These are phyloP conservation scores for Rhodomyrtus tomentosa DNA, from an alignment of 345 rosid genomes.

Conservation along the genomic window DNA sequence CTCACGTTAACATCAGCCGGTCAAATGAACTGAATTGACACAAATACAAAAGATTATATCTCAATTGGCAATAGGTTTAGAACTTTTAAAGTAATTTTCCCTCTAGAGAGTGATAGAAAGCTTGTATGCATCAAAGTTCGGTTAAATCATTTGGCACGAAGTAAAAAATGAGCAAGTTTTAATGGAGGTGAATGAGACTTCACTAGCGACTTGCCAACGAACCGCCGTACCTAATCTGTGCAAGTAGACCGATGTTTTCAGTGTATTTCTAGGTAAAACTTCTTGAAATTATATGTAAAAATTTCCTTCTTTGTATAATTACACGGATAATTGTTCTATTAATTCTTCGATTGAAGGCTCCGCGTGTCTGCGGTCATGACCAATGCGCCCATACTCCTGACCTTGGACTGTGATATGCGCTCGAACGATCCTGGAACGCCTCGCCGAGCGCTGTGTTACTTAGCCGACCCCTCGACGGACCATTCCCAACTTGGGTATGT, in stretches of 20 bases:
- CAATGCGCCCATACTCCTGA: conserved; percentile 53
- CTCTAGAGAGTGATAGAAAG: background rate
- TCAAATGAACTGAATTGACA: too few relatives aligned
- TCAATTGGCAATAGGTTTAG: too few relatives aligned
- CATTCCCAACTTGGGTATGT: conserved; percentile 20
- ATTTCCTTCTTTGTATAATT: background rate
- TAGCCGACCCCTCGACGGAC: conserved; percentile 20
- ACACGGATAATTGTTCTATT: background rate
- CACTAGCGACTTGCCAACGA: background rate
- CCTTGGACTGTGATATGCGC: conserved; percentile 71
- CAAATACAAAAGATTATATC: background rate
- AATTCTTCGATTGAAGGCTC: conserved; percentile 19
- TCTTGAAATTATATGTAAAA: background rate
- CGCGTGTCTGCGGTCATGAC: conserved; percentile 64
- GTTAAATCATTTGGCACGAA: background rate
- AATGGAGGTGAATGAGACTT: background rate
- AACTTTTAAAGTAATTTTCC: too few relatives aligned
- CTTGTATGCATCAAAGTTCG: background rate
- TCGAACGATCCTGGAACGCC: conserved; percentile 60
- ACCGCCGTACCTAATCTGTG: background rate
- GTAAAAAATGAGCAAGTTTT: background rate
- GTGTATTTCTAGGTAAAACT: background rate
- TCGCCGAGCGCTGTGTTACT: conserved; percentile 36
- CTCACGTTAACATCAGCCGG: too few relatives aligned
- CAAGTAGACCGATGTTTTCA: too few relatives aligned